These are phyloP conservation scores for Tulasnella sp. DNA, from an alignment of 768 basidiomycete genomes.

Conservation along the genomic window DNA sequence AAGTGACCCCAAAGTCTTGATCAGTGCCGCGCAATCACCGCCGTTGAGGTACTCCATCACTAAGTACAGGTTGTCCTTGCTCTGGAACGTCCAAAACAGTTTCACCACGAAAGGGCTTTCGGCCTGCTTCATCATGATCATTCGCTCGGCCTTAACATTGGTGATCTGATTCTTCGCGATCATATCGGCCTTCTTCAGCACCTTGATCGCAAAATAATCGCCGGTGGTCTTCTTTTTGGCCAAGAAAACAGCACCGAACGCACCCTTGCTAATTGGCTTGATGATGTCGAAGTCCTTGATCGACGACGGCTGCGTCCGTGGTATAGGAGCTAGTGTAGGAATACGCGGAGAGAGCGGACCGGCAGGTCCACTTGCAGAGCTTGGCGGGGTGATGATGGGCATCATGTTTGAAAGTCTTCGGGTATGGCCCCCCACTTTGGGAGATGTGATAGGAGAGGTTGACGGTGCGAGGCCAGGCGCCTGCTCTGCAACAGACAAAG, in stretches of 20 bases:
- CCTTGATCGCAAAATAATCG: constrained; percentile 99
- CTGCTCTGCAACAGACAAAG: constrained; percentile 41
- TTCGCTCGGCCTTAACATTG: constrained; percentile 98
- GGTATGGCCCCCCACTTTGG: constrained; percentile 40
- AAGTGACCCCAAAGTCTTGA: constrained; percentile 87
- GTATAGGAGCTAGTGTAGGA: constrained; percentile 54
- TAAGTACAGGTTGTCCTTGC: constrained; percentile 95
- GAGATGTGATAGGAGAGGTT: constrained; percentile 47
- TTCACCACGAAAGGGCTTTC: constrained; percentile 98
- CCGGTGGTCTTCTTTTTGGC: constrained; percentile 98
- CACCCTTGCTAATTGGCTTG: constrained; percentile 98
- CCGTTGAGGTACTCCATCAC: constrained; percentile 99
- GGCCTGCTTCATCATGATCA: constrained; percentile 99
- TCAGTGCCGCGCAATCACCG: constrained; percentile 92
- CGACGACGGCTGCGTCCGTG: constrained; percentile 74
- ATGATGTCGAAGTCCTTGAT: constrained; percentile 99
- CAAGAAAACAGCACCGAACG: constrained; percentile 95
- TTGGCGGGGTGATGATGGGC: constrained; percentile 45
- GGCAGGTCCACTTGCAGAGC: constrained; percentile 23
- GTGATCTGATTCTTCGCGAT: constrained; percentile 99
- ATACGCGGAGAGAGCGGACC: constrained; percentile 79
- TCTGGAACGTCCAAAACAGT: constrained; percentile 97
- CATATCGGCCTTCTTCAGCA: constrained; percentile 99
- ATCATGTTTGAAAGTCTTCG: constrained; percentile 57
- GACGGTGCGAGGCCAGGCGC: constrained; percentile 59